Base-by-base conservation (phyloP, 2,329 filamentous ascomycete genomes). In the Cladosporium austrohemisphaericum region DNA sequence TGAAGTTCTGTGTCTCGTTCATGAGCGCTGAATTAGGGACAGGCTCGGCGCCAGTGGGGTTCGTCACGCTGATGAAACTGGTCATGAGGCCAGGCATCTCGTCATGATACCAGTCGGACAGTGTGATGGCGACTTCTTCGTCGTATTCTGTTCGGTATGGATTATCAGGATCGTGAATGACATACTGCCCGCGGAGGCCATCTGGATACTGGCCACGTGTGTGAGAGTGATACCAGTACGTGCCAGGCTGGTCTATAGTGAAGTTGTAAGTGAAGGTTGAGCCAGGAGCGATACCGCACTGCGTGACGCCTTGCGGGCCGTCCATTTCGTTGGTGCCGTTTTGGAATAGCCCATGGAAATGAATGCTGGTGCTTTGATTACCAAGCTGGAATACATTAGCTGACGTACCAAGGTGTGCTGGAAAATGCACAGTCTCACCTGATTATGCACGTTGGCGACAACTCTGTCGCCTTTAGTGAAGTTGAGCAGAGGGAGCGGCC, bases 331-430 rank as follows among this genome's bases (percentile, higher is more conserved):
- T 87, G 0, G 85, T 86, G 9, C 84, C 85, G 56, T 87, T 87
- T 62, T 89, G 85, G 61, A 81, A 88, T 54, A 92, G 75, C 13
- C 87, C 87, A 57, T 92, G 87, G 65, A 86, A 91, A 62, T 92
- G 87, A 4, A 91, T 73, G 29, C 76, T 79, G 7, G 84, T 85
- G 10, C 76, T 78, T 56, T 78, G 65, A 56, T 89, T 86, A 10
- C 73, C 71, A 1, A 85, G 79, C 62, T 65, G 36, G 9, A 3
- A 23, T 10, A 8, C 4, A 28, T n/a, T 1, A 40, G 37, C 14
- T 10, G 14, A 13, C 16, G 0, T 16, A 4, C 25, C n/a, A 25
- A 16, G 32, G 6, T 28, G 7, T 19, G 11, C 2, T 5, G 26
- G 26, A 40, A 8, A 10, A 3, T 3, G 13, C 31, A 14, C 14